Base-by-base conservation (phyloP, 192 early-diverging fungal species). In the Thoreauomyces humboldtii region DNA sequence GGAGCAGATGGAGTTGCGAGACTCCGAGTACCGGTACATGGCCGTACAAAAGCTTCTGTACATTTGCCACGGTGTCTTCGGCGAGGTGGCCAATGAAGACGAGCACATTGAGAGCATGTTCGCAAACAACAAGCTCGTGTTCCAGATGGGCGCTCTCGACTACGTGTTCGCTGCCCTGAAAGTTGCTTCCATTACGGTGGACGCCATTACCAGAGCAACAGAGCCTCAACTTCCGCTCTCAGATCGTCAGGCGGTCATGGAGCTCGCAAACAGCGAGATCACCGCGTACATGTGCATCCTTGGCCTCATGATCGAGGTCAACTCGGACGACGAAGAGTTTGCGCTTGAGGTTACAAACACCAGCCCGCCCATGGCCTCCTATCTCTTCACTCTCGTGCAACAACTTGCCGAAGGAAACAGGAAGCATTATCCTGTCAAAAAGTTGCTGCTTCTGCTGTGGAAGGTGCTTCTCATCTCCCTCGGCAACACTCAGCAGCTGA, bases 401-500 rank as follows among this genome's bases (percentile, higher is more conserved):
- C 75, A 84, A 34, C 61, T 91, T 15, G 83, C 83, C 22, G 87
- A 86, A 36, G 86, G 86, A n/a, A 80, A 87, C 66, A 61, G 78
- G 25, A 87, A 88, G 71, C 73, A 78, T 48, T 89, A 84, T 70
- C 87, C 87, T 1, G 82, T 89, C 1, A 89, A 89, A 65, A 44
- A 90, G 85, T 71, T 91, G 33, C 56, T 89, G 6, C 63, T 90
- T 2, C 61, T 91, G 28, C 70, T 88, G 0, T 90, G 86, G 86
- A 91, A 91, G 72, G 77, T 84, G 14, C 50, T 91, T 19, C 50
- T 86, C 21, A 61, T 73, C 14, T 84, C 81, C 28, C 53, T 89
- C 14, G 90, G 90, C 7, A 78, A 76, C 31, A 51, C 75, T 24
- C 70, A 80, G 14, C 69, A 76, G 17, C 73, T 90, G 17, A 66